phyloP scores from a whole-genome alignment of 306 rosid genomes.

The Prunus dulcis region DNA sequence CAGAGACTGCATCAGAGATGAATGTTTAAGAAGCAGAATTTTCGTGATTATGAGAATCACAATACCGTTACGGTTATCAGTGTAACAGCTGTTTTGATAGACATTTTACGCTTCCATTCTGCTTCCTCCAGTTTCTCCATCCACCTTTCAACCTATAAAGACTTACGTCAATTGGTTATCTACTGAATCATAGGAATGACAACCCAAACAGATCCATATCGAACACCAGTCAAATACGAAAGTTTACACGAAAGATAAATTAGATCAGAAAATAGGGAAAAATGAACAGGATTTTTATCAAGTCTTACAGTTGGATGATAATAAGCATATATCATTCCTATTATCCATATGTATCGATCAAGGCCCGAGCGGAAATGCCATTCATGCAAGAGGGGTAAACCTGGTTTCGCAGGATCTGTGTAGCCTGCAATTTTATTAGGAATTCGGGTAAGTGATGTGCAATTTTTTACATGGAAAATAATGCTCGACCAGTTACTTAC shows the following conservation, averaged over 20 bases:
- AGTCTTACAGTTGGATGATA: slow-evolving; percentile 87
- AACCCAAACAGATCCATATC: slow-evolving; percentile 3
- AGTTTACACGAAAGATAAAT: not conserved
- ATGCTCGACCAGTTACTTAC: slow-evolving; percentile 46
- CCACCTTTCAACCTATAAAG: slow-evolving; percentile 78
- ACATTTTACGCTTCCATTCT: slow-evolving; percentile 66
- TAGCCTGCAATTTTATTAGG: slow-evolving; percentile 50
- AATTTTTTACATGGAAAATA: slow-evolving; percentile 17
- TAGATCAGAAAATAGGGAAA: not conserved
- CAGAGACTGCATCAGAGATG: slow-evolving; percentile 16
- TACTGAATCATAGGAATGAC: slow-evolving; percentile 14
- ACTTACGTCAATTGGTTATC: slow-evolving; percentile 17
- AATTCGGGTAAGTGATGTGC: slow-evolving; percentile 29
- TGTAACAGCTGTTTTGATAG: slow-evolving; percentile 69
- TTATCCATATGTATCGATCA: slow-evolving; percentile 96
- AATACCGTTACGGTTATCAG: slow-evolving; percentile 56
- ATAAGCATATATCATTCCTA: slow-evolving; percentile 96
- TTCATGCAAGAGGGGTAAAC: slow-evolving; percentile 66
- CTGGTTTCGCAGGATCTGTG: slow-evolving; percentile 64
- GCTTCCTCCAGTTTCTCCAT: slow-evolving; percentile 96
- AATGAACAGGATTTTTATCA: slow-evolving; percentile 18
- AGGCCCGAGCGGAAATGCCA: slow-evolving; percentile 98
- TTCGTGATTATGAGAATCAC: slow-evolving; percentile 5
- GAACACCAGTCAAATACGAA: slow-evolving; percentile 11
- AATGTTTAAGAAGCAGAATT: slow-evolving; percentile 9